Conservation (phyloP, 2,329 filamentous ascomycete species). For the Teratosphaeria destructans region DNA sequence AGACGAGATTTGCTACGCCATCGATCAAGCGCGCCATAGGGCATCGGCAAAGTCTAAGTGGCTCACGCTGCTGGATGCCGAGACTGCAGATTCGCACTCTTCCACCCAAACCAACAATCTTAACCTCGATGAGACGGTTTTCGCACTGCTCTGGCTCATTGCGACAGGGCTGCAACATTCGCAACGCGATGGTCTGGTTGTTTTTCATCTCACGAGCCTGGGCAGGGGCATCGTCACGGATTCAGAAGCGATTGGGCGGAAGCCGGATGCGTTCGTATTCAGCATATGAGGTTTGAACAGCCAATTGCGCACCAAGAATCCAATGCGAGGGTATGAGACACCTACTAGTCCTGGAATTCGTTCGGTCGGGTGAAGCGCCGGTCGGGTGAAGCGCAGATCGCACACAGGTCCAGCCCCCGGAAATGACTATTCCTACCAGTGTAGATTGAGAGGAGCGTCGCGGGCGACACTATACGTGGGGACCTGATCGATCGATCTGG, state of each 20-base stretch:
- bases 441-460: neutral
- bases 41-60: neutral
- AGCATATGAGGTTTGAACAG: neutral
- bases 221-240: neutral
- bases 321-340: neutral
- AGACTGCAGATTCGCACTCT: neutral
- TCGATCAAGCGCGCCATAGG: neutral
- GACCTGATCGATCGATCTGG: slow-evolving; percentile 7
- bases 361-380: neutral
- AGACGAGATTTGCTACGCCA: neutral
- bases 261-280: neutral
- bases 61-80: neutral
- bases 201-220: neutral
- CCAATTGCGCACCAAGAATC: neutral
- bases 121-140: neutral
- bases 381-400: neutral
- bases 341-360: neutral
- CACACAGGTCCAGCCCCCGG: neutral
- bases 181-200: neutral
- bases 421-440: neutral
- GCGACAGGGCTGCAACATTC: neutral
- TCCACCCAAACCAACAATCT: neutral
- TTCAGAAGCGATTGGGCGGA: neutral
- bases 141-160: neutral
- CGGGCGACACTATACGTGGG: neutral